Conservation (phyloP, 2,329 filamentous ascomycete genomes). For the Claviceps capensis region DNA sequence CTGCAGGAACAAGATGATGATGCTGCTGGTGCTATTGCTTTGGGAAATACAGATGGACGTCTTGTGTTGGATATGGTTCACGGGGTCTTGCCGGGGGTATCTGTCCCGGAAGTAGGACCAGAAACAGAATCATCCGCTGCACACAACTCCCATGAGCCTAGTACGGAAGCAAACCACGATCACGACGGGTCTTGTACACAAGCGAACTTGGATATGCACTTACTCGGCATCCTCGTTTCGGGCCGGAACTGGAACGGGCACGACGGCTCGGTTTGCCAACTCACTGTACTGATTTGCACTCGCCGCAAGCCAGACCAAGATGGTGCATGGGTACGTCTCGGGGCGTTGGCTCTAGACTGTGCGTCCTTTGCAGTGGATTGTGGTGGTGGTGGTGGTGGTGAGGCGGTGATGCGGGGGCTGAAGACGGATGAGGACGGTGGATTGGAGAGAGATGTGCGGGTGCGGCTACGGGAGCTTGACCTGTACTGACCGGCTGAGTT, state of each 20-base stretch:
- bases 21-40: constrained; percentile 4
- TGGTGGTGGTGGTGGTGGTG: constrained; percentile 5
- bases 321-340: constrained; percentile 18
- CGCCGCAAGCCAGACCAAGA: constrained; percentile 15
- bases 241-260: constrained; percentile 17
- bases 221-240: constrained; percentile 15
- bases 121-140: no score
- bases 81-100: constrained; percentile 6
- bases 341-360: constrained; percentile 15
- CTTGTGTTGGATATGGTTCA: constrained; percentile 9
- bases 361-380: constrained; percentile 13
- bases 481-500: constrained; percentile 11
- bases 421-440: constrained; percentile 11
- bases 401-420: constrained; percentile 15
- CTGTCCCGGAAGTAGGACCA: no score
- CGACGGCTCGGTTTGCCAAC: constrained; percentile 9
- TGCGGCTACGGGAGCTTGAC: constrained; percentile 20
- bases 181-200: background rate
- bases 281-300: constrained; percentile 18
- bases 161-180: background rate
- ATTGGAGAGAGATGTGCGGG: constrained; percentile 12
- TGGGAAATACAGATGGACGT: constrained; percentile 11
- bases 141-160: background rate
- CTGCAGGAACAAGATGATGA: constrained; percentile 2
- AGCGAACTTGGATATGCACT: background rate